phyloP scores from a whole-genome alignment of 371 early-diverging fungal genomes.

The Mortierella sp. region DNA sequence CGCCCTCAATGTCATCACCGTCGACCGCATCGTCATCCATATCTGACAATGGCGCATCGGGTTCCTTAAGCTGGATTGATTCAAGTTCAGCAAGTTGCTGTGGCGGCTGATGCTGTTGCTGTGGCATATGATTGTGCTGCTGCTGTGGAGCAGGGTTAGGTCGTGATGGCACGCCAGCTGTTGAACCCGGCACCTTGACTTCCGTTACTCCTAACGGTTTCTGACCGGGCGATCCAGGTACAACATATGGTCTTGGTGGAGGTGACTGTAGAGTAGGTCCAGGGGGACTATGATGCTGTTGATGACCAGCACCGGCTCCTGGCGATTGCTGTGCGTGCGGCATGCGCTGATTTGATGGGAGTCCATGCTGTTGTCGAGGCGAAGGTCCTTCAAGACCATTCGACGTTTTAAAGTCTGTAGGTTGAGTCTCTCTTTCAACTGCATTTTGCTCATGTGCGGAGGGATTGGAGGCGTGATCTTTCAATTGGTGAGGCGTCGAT shows the following conservation, averaged over 20 bases:
- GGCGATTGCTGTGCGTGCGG: conserved; percentile 23
- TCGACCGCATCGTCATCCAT: conserved; percentile 21
- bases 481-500: background rate
- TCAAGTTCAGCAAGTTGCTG: conserved; percentile 1
- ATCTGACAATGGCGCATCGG: conserved; percentile 39
- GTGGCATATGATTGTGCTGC: background rate
- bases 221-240: conserved; percentile 38
- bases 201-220: conserved; percentile 25
- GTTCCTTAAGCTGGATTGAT: conserved; percentile 23
- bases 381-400: conserved; percentile 18
- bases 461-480: conserved; percentile 13
- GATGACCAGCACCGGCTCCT: conserved; percentile 19
- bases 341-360: conserved; percentile 21
- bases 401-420: background rate
- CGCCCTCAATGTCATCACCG: conserved; percentile 49
- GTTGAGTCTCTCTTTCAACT: conserved; percentile 1
- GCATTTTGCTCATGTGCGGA: background rate
- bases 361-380: conserved; percentile 27
- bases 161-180: conserved; percentile 2
- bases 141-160: conserved; percentile 9
- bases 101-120: background rate
- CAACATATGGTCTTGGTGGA: conserved; percentile 19
- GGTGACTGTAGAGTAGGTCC: conserved; percentile 9
- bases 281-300: conserved; percentile 19
- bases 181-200: conserved; percentile 23